Base-by-base conservation (phyloP, 371 early-diverging fungal species). In the Conidiobolus incongruus region DNA sequence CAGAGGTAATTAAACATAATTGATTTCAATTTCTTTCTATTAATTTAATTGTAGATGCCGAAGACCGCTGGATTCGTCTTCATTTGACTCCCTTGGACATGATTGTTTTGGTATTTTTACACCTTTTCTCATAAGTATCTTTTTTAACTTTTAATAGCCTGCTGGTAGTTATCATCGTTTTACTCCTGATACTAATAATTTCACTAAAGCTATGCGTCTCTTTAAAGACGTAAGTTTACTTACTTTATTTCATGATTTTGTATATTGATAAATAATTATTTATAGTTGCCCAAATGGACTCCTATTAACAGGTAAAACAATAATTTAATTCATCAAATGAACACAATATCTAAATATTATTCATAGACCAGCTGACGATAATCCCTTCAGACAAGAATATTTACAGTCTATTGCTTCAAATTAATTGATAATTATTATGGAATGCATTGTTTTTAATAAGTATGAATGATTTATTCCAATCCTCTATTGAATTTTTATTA, bases 81-180 rank as follows among this genome's bases (percentile, higher is more conserved):
- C 56, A 55, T 17, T 66, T 82, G 33, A 64, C 65, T 29, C 60
- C 60, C 33, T 76, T 75, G 3, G 96, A 95, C 52, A 54, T 93
- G 70, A 69, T 95, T 46, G 70, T 95, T 34, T 60, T 94, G 62
- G 80, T 78, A 61, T 44, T 55, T 45, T n/a, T n/a, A n/a, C n/a
- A n/a, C n/a, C n/a, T n/a, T n/a, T n/a, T n/a, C n/a, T n/a, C n/a
- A n/a, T n/a, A n/a, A n/a, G n/a, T n/a, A n/a, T n/a, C n/a, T n/a
- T n/a, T n/a, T n/a, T n/a, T n/a, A n/a, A 24, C 1, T 30, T 13
- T 21, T 10, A 38, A 40, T 54, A 79, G 75, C 95, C 91, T 17
- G 77, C 90, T 17, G 96, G 96, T 29, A 88, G 87, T 50, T 93
- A 90, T 58, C 94, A 94, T 59, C 75, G 96, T 26, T 94, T 94